These are phyloP conservation scores for Solanum aculeatissimum DNA, from an alignment of 305 asterid species.

Conservation along the genomic window DNA sequence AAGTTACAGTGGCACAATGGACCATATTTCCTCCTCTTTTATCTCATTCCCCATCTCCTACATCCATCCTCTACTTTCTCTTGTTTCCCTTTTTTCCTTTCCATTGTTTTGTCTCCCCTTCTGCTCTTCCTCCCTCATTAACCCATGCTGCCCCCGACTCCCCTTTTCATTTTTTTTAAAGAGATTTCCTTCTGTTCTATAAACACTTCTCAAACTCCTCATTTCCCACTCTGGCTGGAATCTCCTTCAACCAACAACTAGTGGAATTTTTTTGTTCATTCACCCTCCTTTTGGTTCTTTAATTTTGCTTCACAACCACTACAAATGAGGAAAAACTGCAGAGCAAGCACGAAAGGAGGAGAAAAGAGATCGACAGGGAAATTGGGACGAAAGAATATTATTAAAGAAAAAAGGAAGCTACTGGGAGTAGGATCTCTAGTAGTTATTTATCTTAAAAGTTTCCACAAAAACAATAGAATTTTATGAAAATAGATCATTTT, in stretches of 20 bases:
- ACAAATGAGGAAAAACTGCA: not conserved
- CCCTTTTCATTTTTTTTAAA: not conserved
- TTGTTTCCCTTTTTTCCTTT: not conserved
- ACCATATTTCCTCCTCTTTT: not conserved
- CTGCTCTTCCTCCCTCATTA: not conserved
- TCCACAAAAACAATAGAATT: not conserved
- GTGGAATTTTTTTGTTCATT: not conserved
- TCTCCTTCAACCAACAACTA: not conserved
- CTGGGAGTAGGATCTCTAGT: not conserved
- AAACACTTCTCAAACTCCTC: not conserved
- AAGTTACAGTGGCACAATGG: not conserved
- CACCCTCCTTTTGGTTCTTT: not conserved
- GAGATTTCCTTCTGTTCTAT: not conserved
- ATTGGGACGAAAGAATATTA: not conserved
- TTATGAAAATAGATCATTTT: not conserved
- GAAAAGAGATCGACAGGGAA: not conserved
- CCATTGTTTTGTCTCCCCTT: not conserved
- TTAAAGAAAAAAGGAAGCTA: not conserved
- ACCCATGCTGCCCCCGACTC: not conserved
- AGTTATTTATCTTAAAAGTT: not conserved
- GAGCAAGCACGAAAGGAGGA: not conserved
- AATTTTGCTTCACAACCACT: not conserved
- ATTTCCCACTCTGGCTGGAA: not conserved
- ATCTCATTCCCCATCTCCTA: not conserved
- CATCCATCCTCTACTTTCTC: not conserved